These are phyloP conservation scores for Cymodocea nodosa DNA, from an alignment of 116 monocot species.

Conservation along the genomic window DNA sequence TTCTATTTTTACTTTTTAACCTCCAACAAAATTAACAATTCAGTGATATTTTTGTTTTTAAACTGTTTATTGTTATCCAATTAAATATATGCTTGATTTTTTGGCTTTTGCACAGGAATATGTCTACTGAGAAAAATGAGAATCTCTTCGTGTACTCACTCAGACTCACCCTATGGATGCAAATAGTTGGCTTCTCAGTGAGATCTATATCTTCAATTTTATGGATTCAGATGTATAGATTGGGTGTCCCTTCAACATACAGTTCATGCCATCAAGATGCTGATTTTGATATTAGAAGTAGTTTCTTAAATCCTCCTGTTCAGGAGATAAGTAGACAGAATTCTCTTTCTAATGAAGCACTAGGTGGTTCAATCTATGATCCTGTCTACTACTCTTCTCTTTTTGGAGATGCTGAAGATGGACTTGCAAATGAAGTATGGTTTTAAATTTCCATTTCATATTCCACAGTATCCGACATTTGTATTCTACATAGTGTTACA, in stretches of 20 bases:
- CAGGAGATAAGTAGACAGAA: constrained; percentile 33
- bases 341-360: constrained; percentile 39
- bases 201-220: constrained; percentile 77
- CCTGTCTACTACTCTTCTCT: constrained; percentile 70
- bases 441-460: background rate
- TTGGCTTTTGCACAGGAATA: constrained; percentile 33
- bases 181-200: constrained; percentile 79
- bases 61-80: too few species aligned
- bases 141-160: constrained; percentile 56
- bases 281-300: constrained; percentile 48
- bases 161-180: constrained; percentile 70
- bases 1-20: too few species aligned
- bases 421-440: constrained; percentile 20
- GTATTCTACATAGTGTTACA: too few species aligned
- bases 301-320: constrained; percentile 50
- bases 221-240: constrained; percentile 96
- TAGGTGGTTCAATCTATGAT: constrained; percentile 77
- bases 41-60: too few species aligned
- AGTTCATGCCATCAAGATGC: constrained; percentile 27
- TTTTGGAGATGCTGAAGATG: constrained; percentile 51
- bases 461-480: too few species aligned
- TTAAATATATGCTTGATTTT: background rate
- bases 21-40: too few species aligned
- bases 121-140: constrained; percentile 43
- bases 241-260: constrained; percentile 43